phyloP scores from a whole-genome alignment of 2,329 filamentous ascomycete genomes.

The Pyricularia sp. region DNA sequence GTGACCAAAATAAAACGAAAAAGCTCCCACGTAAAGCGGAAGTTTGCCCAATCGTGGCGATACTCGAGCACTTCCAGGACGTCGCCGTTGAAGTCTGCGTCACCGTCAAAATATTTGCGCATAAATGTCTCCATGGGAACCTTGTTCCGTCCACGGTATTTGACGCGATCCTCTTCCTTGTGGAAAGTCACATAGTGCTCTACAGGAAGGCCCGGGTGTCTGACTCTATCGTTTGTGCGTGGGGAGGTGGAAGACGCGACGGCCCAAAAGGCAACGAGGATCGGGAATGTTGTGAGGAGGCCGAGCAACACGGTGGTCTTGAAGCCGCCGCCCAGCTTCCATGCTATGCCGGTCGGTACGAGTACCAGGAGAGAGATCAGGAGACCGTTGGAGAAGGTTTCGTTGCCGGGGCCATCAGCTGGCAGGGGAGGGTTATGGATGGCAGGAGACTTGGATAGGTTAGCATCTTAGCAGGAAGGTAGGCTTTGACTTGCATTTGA shows the following conservation, averaged over 20 bases:
- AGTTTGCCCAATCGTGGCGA: constrained; percentile 94
- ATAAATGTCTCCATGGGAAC: constrained; percentile 91
- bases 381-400: constrained; percentile 77
- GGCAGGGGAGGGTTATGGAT: constrained; percentile 94
- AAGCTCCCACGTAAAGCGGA: constrained; percentile 76
- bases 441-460: constrained; percentile 55
- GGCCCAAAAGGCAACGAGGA: constrained; percentile 77
- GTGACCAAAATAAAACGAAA: constrained; percentile 92
- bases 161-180: constrained; percentile 45
- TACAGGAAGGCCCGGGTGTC: constrained; percentile 73
- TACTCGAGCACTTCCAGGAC: constrained; percentile 83
- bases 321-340: constrained; percentile 74
- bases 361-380: constrained; percentile 61
- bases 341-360: constrained; percentile 72
- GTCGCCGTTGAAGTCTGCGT: constrained; percentile 94
- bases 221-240: constrained; percentile 87
- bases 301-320: constrained; percentile 85
- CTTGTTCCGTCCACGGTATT: constrained; percentile 62
- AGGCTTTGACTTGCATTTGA: too few species aligned
- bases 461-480: too few species aligned
- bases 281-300: constrained; percentile 66
- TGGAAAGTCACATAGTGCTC: constrained; percentile 88
- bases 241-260: constrained; percentile 71
- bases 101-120: constrained; percentile 94
- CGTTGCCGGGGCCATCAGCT: constrained; percentile 74